Conservation (phyloP, 2,329 filamentous ascomycete species). For the Rhexocercosporidium sp. region DNA sequence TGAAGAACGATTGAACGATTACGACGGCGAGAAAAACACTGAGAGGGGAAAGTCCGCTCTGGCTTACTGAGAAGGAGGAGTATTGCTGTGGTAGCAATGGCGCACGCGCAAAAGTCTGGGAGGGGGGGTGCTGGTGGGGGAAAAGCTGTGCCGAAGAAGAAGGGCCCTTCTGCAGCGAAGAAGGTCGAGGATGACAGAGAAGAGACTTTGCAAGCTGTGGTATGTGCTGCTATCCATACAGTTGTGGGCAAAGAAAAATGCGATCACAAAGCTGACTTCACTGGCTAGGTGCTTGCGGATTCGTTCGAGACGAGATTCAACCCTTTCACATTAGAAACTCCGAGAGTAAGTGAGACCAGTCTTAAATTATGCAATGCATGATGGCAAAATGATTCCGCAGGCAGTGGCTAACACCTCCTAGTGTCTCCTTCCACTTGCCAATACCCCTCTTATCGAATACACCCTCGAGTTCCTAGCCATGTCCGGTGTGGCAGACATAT, state of each 20-base stretch:
- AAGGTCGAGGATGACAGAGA: slow-evolving; percentile 44
- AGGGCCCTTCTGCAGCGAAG: slow-evolving; percentile 32
- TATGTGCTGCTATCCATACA: slow-evolving; percentile 29
- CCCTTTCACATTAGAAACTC: slow-evolving; percentile 87
- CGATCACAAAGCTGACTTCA: slow-evolving; percentile 20
- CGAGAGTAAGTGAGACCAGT: slow-evolving; percentile 67
- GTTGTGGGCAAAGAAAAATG: not conserved
- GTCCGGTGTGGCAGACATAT: slow-evolving; percentile 93
- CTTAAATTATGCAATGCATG: not conserved
- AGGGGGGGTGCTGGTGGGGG: slow-evolving; percentile 35
- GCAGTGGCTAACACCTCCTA: slow-evolving; percentile 45
- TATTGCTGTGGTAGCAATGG: slow-evolving; percentile 22
- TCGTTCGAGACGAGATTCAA: slow-evolving; percentile 91
- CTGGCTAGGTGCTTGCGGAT: slow-evolving; percentile 79
- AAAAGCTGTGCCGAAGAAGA: slow-evolving; percentile 38
- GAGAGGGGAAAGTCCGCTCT: not conserved
- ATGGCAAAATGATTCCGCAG: not conserved
- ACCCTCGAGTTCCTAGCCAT: slow-evolving; percentile 95
- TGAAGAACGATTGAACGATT: not conserved
- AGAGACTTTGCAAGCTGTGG: slow-evolving; percentile 44
- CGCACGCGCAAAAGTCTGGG: slow-evolving; percentile 32
- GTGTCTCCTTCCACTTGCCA: slow-evolving; percentile 93
- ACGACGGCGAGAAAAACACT: not conserved
- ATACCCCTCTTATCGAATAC: slow-evolving; percentile 95
- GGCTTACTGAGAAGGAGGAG: not conserved